phyloP scores from a whole-genome alignment of 768 basidiomycete species.

The Tricholoma sp. region DNA sequence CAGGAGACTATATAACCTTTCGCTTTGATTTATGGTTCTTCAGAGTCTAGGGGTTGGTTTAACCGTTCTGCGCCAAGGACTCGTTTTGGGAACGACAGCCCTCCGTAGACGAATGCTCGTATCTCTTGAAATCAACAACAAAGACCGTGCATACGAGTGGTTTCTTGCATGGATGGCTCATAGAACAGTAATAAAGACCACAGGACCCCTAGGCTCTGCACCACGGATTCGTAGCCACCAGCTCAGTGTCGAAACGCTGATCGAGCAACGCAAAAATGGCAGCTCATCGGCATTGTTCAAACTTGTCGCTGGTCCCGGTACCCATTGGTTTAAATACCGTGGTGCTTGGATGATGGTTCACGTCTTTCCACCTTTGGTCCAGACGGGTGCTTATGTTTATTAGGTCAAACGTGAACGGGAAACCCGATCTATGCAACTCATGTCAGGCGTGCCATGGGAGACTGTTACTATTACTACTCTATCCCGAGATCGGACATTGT shows the following conservation, averaged over 20 bases:
- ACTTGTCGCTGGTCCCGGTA: constrained; percentile 94
- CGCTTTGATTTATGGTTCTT: constrained; percentile 5
- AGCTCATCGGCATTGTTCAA: constrained; percentile 86
- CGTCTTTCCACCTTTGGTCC: background rate
- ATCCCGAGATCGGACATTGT: constrained; percentile 78
- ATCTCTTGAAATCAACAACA: constrained; percentile 92
- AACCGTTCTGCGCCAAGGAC: constrained; percentile 65
- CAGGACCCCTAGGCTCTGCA: constrained; percentile 20
- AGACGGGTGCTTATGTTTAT: constrained; percentile 8
- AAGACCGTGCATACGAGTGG: constrained; percentile 94
- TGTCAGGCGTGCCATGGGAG: constrained; percentile 95
- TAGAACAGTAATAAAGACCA: constrained; percentile 38
- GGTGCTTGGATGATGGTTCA: constrained; percentile 95
- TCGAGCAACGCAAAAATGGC: constrained; percentile 87
- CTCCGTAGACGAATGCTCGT: constrained; percentile 90
- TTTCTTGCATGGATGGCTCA: constrained; percentile 94
- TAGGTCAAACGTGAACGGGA: constrained; percentile 95
- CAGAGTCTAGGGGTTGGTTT: constrained; percentile 91
- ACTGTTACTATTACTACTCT: constrained; percentile 92
- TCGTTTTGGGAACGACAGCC: constrained; percentile 63
- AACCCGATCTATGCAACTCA: constrained; percentile 84
- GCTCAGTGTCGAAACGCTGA: constrained; percentile 88
- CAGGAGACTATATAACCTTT: too few relatives aligned
- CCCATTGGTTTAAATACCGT: constrained; percentile 85
- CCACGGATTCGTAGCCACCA: constrained; percentile 79